Evolutionary conservation across 805 yeast species (phyloP).

Genomic region (Candida sakaeoensis): DNA sequence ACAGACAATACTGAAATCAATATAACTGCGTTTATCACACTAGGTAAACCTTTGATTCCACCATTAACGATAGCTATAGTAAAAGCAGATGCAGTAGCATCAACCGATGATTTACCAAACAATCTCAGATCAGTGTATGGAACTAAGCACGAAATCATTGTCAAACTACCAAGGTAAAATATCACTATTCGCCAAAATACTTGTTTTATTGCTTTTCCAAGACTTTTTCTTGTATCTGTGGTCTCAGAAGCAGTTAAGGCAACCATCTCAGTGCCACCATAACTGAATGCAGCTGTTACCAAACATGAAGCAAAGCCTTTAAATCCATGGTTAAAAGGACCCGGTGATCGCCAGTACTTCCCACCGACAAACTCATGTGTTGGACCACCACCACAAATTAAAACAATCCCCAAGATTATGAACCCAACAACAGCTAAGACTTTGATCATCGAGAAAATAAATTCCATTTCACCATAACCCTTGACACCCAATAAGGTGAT

Average conservation of each 20-base stretch:
- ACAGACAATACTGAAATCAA: conserved; percentile 66
- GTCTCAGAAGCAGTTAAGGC: conserved; percentile 38
- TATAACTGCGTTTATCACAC: conserved; percentile 66
- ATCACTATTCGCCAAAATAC: conserved; percentile 37
- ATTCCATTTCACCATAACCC: conserved; percentile 57
- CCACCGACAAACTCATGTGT: conserved; percentile 44
- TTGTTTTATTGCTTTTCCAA: conserved; percentile 36
- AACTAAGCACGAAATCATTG: conserved; percentile 24
- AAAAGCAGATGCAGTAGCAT: conserved; percentile 71
- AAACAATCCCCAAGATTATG: conserved; percentile 43
- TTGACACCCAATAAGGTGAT: conserved; percentile 53
- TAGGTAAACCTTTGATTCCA: conserved; percentile 61
- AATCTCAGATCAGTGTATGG: conserved; percentile 21
- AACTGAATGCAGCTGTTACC: conserved; percentile 35
- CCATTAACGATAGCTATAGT: conserved; percentile 67
- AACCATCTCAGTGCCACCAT: conserved; percentile 35
- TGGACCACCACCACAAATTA: conserved; percentile 54
- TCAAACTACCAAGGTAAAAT: conserved; percentile 29
- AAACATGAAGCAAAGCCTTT: conserved; percentile 34
- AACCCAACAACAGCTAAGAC: conserved; percentile 48
- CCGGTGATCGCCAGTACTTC: conserved; percentile 48
- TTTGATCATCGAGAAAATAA: conserved; percentile 44
- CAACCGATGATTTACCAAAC: conserved; percentile 45
- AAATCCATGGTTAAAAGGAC: conserved; percentile 47
- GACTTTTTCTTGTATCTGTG: conserved; percentile 26